Percentiles rank a stretch among this genome's conserved stretches.
phyloP scores from a whole-genome alignment of 23 red algal genomes.

The Gracilaria domingensis region DNA sequence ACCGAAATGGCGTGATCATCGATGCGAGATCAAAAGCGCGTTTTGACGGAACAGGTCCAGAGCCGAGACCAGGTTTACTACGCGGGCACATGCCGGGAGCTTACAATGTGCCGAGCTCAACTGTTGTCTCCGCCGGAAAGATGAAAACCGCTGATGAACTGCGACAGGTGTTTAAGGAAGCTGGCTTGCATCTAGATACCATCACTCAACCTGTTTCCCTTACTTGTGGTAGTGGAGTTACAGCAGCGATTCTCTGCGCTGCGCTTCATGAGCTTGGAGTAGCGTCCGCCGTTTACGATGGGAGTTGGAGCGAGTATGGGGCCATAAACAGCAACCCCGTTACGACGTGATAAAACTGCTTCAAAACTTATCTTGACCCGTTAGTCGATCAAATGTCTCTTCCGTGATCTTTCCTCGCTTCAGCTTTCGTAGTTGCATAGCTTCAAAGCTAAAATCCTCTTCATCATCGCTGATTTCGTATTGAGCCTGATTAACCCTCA shows the following conservation, averaged over 20 bases:
- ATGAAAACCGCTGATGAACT: conserved; percentile 52
- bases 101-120: conserved; percentile 58
- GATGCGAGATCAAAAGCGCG: conserved; percentile 86
- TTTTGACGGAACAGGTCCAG: conserved; percentile 77
- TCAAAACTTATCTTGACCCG: conserved; percentile 16
- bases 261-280: conserved; percentile 82
- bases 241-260: conserved; percentile 79
- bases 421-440: conserved; percentile 53
- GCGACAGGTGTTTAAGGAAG: conserved; percentile 33
- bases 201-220: conserved; percentile 44
- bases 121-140: conserved; percentile 41
- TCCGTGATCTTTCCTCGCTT: conserved; percentile 61
- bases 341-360: neutral
- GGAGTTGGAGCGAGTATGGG: conserved; percentile 90
- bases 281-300: conserved; percentile 82
- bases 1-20: conserved; percentile 58
- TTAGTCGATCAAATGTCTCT: conserved; percentile 43
- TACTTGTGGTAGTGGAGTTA: conserved; percentile 91
- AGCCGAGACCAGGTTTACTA: conserved; percentile 80
- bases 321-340: conserved; percentile 53
- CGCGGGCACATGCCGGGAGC: conserved; percentile 83
- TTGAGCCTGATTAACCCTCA: neutral
- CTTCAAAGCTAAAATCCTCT: conserved; percentile 69
- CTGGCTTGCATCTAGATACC: conserved; percentile 32
- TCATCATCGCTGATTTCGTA: conserved; percentile 30